Evolutionary conservation across 2,329 filamentous ascomycete genomes (phyloP).

Genomic region (Epichloe festucae): DNA sequence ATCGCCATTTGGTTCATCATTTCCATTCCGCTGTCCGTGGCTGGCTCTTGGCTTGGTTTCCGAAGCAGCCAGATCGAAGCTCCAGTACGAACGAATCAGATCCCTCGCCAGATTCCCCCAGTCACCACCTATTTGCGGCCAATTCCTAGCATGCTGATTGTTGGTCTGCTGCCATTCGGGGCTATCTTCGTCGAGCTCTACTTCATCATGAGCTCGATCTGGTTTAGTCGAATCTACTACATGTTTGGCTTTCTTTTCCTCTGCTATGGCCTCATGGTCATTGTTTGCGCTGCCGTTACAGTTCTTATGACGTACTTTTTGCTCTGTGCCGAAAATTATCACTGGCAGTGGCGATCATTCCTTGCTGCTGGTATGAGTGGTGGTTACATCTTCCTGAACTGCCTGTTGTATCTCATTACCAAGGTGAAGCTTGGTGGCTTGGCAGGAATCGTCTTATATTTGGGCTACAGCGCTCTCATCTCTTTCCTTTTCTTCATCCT

Average conservation of each 20-base stretch:
- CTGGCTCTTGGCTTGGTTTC: constrained; percentile 89
- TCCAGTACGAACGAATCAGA: constrained; percentile 92
- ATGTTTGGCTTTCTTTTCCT: constrained; percentile 99
- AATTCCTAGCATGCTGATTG: constrained; percentile 80
- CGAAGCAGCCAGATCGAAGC: constrained; percentile 57
- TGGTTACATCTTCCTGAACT: constrained; percentile 83
- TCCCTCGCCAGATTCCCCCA: constrained; percentile 92
- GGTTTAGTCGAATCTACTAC: constrained; percentile 98
- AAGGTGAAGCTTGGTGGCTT: constrained; percentile 76
- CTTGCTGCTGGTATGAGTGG: constrained; percentile 82
- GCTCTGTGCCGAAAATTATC: constrained; percentile 91
- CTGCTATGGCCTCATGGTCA: constrained; percentile 94
- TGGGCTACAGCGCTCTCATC: constrained; percentile 83
- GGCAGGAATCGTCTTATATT: constrained; percentile 78
- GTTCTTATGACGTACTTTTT: constrained; percentile 93
- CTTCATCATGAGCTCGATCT: constrained; percentile 98
- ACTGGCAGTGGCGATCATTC: constrained; percentile 98
- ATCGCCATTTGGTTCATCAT: constrained; percentile 95
- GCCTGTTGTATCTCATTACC: constrained; percentile 79
- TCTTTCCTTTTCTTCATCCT: constrained; percentile 88
- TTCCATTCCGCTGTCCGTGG: constrained; percentile 79
- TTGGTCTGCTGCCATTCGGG: constrained; percentile 85
- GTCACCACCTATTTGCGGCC: constrained; percentile 71
- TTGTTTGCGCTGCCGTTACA: constrained; percentile 84
- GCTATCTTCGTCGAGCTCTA: constrained; percentile 98